Percentiles rank a stretch among this genome's conserved stretches.
Conservation (phyloP, 352 stramenopile species). For the Phytophthora nicotianae region DNA sequence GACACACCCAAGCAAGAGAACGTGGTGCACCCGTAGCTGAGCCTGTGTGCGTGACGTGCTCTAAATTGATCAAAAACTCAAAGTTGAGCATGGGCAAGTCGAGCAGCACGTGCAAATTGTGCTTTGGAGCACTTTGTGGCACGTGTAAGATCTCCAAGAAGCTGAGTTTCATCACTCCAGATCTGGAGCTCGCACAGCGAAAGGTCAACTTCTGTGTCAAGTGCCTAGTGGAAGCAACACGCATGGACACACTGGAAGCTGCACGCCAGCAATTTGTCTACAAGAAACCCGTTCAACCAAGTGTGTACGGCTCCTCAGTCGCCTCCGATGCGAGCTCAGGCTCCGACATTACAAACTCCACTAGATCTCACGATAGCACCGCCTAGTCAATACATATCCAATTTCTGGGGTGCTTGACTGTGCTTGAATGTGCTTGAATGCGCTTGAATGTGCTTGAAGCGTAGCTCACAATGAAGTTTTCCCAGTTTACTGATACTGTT, state of each 20-base stretch:
- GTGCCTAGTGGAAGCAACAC: constrained; percentile 28
- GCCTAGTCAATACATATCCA: neutral
- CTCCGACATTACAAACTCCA: constrained; percentile 14
- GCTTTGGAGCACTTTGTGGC: constrained; percentile 25
- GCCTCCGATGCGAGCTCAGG: constrained; percentile 13
- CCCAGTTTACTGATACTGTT: neutral
- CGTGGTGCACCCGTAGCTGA: neutral
- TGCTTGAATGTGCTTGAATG: neutral
- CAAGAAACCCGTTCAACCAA: constrained; percentile 19
- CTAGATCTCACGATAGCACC: constrained; percentile 3
- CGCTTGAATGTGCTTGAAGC: neutral
- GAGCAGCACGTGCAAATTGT: constrained; percentile 28
- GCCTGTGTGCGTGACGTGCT: constrained; percentile 22
- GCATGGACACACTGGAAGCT: constrained; percentile 26
- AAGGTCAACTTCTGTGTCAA: constrained; percentile 37
- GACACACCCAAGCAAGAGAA: constrained; percentile 17
- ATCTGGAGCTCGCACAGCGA: constrained; percentile 23
- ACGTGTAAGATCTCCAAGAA: constrained; percentile 31
- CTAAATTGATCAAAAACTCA: constrained; percentile 12
- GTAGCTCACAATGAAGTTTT: neutral
- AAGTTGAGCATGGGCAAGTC: constrained; percentile 18
- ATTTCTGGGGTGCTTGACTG: too few species aligned
- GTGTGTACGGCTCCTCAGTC: constrained; percentile 19
- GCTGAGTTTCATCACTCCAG: constrained; percentile 27
- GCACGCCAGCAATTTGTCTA: constrained; percentile 29